Evolutionary conservation across 2,329 filamentous ascomycete genomes (phyloP).

Genomic region (Fusarium gaditjirri): DNA sequence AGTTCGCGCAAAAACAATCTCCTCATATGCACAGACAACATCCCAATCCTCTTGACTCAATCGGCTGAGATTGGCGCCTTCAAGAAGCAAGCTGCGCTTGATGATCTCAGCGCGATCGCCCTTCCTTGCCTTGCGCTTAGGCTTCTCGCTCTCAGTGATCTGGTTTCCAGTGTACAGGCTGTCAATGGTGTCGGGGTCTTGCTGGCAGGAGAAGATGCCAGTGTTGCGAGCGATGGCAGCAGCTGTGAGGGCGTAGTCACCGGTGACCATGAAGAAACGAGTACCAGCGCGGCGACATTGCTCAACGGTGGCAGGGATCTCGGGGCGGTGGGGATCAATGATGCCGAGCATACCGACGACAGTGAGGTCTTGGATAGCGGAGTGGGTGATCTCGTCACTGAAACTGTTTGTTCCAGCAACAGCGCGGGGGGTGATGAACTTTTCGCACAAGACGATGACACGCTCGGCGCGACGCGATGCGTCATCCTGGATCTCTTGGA

Average conservation of each 20-base stretch:
- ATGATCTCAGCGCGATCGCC: slow-evolving; percentile 19
- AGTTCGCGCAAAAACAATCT: slow-evolving; percentile 75
- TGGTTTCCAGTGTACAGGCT: slow-evolving; percentile 19
- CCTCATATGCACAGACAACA: slow-evolving; percentile 60
- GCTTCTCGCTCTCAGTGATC: slow-evolving; percentile 17
- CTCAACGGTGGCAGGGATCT: slow-evolving; percentile 54
- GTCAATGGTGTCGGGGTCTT: slow-evolving; percentile 54
- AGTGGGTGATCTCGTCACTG: slow-evolving; percentile 58
- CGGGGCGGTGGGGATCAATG: slow-evolving; percentile 58
- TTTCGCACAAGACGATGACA: slow-evolving; percentile 56
- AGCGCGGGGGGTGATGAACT: slow-evolving; percentile 44
- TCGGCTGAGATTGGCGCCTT: slow-evolving; percentile 69
- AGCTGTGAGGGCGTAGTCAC: slow-evolving; percentile 65
- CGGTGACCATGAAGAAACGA: slow-evolving; percentile 61
- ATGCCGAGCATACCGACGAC: slow-evolving; percentile 64
- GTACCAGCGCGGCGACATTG: slow-evolving; percentile 58
- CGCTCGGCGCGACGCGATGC: slow-evolving; percentile 56
- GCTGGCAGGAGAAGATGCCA: slow-evolving; percentile 67
- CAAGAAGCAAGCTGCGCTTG: slow-evolving; percentile 48
- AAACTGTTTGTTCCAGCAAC: slow-evolving; percentile 57
- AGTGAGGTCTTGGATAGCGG: slow-evolving; percentile 55
- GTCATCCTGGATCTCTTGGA: slow-evolving; percentile 52
- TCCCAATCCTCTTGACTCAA: slow-evolving; percentile 62
- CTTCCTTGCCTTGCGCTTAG: slow-evolving; percentile 18
- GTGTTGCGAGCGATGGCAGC: slow-evolving; percentile 73